A percentile compares a stretch with the other conserved stretches of the same genome.
phyloP scores from a whole-genome alignment of 2,329 filamentous ascomycete genomes.

The Lachnellula arida region DNA sequence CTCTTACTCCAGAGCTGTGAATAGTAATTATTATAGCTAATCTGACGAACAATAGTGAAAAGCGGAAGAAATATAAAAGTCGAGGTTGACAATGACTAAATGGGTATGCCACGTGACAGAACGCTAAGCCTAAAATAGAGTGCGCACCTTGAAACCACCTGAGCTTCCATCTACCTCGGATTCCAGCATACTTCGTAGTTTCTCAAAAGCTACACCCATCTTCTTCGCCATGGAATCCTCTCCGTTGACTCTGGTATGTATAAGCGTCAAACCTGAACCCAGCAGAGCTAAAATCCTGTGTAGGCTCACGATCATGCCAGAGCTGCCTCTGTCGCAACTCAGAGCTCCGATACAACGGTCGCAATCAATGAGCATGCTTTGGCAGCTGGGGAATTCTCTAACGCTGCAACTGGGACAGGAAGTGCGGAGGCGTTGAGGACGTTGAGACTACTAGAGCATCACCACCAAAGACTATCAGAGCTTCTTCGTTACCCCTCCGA shows the following conservation, averaged over 20 bases:
- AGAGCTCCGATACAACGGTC: constrained; percentile 65
- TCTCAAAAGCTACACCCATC: neutral
- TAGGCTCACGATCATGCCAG: constrained; percentile 86
- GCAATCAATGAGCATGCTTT: constrained; percentile 85
- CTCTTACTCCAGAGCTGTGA: too few species aligned
- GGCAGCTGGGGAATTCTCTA: constrained; percentile 83
- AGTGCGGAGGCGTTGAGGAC: constrained; percentile 74
- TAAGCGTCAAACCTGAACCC: neutral
- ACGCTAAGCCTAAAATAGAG: neutral
- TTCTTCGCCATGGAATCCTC: constrained; percentile 59
- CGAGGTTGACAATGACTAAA: too few species aligned
- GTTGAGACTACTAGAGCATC: constrained; percentile 76
- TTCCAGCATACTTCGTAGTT: neutral
- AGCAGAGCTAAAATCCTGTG: constrained; percentile 20
- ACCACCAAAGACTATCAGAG: constrained; percentile 79
- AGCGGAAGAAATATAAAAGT: too few species aligned
- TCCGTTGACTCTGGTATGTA: constrained; percentile 57
- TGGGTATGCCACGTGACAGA: too few species aligned
- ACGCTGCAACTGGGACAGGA: constrained; percentile 68
- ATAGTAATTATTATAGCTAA: too few species aligned
- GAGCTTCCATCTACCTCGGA: neutral
- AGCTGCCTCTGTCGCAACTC: constrained; percentile 71
- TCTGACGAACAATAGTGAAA: too few species aligned
- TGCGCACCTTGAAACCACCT: neutral
- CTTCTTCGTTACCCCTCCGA: constrained; percentile 65